phyloP scores from a whole-genome alignment of 345 rosid genomes.

The Mercurialis annua region DNA sequence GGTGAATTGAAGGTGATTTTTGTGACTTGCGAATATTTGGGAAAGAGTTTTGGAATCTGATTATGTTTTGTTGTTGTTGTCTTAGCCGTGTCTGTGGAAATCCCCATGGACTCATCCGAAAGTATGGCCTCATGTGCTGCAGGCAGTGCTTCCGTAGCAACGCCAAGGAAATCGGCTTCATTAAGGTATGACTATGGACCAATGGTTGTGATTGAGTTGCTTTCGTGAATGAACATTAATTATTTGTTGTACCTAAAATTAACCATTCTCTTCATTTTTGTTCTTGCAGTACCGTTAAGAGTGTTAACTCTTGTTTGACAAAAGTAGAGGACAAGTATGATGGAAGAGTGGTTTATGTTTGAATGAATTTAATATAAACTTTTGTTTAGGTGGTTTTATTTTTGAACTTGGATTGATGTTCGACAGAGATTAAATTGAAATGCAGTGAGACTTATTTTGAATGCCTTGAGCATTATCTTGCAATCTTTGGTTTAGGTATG shows the following conservation, averaged over 20 bases:
- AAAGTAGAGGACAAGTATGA: background rate
- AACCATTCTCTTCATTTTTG: background rate
- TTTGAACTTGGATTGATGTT: constrained; percentile 9
- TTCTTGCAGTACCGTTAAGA: constrained; percentile 27
- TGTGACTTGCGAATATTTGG: background rate
- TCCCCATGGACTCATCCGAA: constrained; percentile 34
- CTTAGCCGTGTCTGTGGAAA: constrained; percentile 38
- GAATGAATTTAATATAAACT: background rate
- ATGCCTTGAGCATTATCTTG: background rate
- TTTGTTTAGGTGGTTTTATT: constrained; percentile 8
- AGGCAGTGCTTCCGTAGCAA: constrained; percentile 41
- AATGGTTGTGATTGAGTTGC: background rate
- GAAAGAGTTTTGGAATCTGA: background rate
- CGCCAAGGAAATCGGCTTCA: constrained; percentile 38
- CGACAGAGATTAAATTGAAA: too few species aligned
- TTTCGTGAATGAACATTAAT: background rate
- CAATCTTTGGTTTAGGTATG: background rate
- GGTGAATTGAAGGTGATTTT: background rate
- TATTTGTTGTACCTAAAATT: background rate
- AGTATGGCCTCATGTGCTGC: constrained; percentile 42
- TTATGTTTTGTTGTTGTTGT: background rate
- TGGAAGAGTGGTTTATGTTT: background rate
- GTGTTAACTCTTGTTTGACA: background rate
- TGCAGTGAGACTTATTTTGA: background rate
- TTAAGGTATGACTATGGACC: constrained; percentile 24